These are phyloP conservation scores for Calonectria multiphialidica DNA, from an alignment of 2,329 filamentous ascomycete genomes.

Conservation along the genomic window DNA sequence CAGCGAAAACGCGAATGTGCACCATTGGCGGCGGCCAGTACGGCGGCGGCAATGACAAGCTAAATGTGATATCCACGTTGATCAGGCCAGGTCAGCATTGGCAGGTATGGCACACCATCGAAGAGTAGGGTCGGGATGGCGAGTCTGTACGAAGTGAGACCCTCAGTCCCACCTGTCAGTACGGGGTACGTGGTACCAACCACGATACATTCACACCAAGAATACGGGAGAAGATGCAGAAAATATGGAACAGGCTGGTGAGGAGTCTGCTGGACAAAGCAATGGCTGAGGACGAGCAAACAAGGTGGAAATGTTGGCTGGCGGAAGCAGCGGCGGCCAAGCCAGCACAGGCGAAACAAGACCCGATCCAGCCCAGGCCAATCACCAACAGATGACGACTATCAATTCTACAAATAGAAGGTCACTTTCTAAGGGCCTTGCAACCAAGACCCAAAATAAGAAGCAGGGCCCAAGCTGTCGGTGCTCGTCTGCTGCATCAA, in stretches of 20 bases:
- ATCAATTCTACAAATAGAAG: constrained; percentile 12
- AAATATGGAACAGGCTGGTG: not conserved
- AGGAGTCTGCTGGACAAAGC: not conserved
- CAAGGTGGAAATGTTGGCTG: not conserved
- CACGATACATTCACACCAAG: not conserved
- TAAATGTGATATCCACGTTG: constrained; percentile 2
- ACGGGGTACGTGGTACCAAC: constrained; percentile 9
- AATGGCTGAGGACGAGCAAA: not conserved
- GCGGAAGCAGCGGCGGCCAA: constrained; percentile 11
- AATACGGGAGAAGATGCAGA: not conserved
- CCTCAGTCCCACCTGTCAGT: not conserved
- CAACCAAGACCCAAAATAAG: not conserved
- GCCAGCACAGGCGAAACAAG: constrained; percentile 8
- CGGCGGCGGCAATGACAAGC: constrained; percentile 9
- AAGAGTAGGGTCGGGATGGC: constrained; percentile 16
- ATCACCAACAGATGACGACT: constrained; percentile 3
- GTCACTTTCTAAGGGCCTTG: not conserved
- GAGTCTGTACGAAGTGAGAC: constrained; percentile 14
- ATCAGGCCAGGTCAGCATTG: constrained; percentile 17
- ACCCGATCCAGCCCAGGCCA: constrained; percentile 18
- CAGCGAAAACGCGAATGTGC: not conserved
- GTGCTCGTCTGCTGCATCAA: not conserved
- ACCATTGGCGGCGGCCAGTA: not conserved
- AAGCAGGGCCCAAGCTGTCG: not conserved
- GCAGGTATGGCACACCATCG: constrained; percentile 7